A percentile compares a stretch with the other conserved stretches of the same genome.
Evolutionary conservation across 768 basidiomycete species (phyloP).

Genomic region (Nidularia sp.): DNA sequence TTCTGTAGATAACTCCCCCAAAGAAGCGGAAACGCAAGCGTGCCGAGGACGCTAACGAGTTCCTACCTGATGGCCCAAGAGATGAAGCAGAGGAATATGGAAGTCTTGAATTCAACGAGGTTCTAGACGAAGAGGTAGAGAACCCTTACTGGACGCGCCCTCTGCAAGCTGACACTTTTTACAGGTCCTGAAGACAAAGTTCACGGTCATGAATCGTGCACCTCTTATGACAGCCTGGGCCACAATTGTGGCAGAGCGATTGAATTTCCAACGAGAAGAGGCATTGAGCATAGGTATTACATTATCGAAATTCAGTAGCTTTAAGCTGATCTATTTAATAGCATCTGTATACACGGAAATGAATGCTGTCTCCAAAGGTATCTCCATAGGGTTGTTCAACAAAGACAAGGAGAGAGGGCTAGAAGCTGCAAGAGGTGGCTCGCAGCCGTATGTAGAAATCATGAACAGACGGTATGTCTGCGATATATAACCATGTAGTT

Average conservation of each 20-base stretch:
- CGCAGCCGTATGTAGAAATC: constrained; percentile 83
- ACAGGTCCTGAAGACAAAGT: constrained; percentile 58
- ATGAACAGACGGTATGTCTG: constrained; percentile 52
- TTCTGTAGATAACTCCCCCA: constrained; percentile 40
- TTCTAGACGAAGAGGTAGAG: constrained; percentile 65
- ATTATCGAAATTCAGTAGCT: background rate
- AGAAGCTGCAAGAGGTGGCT: constrained; percentile 50
- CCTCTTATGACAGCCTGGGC: constrained; percentile 96
- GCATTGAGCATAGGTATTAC: constrained; percentile 80
- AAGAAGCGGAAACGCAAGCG: constrained; percentile 62
- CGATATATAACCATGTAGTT: background rate
- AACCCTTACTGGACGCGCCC: background rate
- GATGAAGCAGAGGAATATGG: constrained; percentile 50
- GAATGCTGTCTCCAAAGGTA: constrained; percentile 83
- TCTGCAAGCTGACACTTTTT: background rate
- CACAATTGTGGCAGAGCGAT: constrained; percentile 74
- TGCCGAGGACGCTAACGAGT: constrained; percentile 46
- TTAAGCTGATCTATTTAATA: constrained; percentile 17
- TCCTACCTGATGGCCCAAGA: constrained; percentile 45
- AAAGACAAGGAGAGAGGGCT: constrained; percentile 46
- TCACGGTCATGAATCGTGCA: constrained; percentile 79
- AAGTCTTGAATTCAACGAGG: constrained; percentile 68
- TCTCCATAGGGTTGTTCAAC: constrained; percentile 76
- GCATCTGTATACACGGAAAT: constrained; percentile 93
- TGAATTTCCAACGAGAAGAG: constrained; percentile 87